phyloP scores from a whole-genome alignment of 805 yeast species.

The Ogataea nakhonphanomensis region DNA sequence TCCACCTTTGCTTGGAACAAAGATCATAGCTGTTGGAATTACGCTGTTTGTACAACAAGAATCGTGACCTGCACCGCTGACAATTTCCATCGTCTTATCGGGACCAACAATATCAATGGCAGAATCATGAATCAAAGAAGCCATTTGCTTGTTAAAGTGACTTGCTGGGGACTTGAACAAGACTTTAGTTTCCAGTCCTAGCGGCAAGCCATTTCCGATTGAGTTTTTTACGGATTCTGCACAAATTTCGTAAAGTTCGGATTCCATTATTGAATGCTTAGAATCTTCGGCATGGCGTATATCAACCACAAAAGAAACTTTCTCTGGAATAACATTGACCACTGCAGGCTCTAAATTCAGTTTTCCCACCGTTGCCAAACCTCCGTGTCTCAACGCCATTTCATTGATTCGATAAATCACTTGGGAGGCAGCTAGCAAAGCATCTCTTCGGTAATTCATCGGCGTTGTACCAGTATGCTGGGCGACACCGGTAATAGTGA shows the following conservation, averaged over 20 bases:
- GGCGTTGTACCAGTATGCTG: conserved; percentile 79
- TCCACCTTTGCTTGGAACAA: conserved; percentile 67
- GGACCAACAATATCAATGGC: conserved; percentile 49
- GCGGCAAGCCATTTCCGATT: conserved; percentile 37
- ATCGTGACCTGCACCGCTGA: conserved; percentile 75
- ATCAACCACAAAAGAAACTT: conserved; percentile 58
- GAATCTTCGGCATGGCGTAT: conserved; percentile 47
- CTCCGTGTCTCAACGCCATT: conserved; percentile 48
- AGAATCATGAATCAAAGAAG: conserved; percentile 48
- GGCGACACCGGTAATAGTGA: conserved; percentile 57
- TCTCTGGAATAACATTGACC: conserved; percentile 65
- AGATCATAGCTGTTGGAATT: conserved; percentile 72
- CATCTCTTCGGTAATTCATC: conserved; percentile 55
- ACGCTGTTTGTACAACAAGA: conserved; percentile 54
- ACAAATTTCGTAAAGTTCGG: conserved; percentile 30
- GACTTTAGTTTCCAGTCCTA: conserved; percentile 31
- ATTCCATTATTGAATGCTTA: conserved; percentile 29
- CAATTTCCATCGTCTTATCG: conserved; percentile 42
- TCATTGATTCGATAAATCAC: conserved; percentile 56
- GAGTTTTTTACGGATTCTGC: conserved; percentile 22
- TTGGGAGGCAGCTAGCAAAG: conserved; percentile 54
- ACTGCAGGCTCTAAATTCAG: conserved; percentile 55
- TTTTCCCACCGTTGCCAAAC: conserved; percentile 58
- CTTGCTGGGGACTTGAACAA: conserved; percentile 54
- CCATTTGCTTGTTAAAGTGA: conserved; percentile 50